Conservation (phyloP, 768 basidiomycete species). For the Termitomyces sp. region DNA sequence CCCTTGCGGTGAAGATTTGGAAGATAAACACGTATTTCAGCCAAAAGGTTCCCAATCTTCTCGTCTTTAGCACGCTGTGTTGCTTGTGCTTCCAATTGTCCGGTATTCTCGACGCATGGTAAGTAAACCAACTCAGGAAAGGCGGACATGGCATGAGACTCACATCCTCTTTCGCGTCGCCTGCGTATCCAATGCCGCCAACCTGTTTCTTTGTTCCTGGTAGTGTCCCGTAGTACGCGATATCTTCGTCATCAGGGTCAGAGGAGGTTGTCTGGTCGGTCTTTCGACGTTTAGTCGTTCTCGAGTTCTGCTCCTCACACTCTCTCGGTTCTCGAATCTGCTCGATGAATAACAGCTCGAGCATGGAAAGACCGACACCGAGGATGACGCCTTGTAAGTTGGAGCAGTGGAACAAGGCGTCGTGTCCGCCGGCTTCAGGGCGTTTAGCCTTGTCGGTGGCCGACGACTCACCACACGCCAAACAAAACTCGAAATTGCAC, state of each 20-base stretch:
- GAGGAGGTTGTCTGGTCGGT: slow-evolving; percentile 19
- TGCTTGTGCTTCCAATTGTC: slow-evolving; percentile 72
- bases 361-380: slow-evolving; percentile 85
- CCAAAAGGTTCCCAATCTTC: slow-evolving; percentile 63
- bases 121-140: neutral
- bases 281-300: slow-evolving; percentile 43
- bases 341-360: slow-evolving; percentile 68
- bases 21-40: slow-evolving; percentile 73
- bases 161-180: slow-evolving; percentile 80
- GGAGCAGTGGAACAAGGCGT: slow-evolving; percentile 81
- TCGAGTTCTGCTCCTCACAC: slow-evolving; percentile 26
- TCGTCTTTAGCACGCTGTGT: slow-evolving; percentile 72
- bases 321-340: slow-evolving; percentile 35
- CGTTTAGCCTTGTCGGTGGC: slow-evolving; percentile 39
- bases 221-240: slow-evolving; percentile 32
- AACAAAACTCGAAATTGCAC: slow-evolving; percentile 60
- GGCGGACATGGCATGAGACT: slow-evolving; percentile 27
- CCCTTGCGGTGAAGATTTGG: slow-evolving; percentile 73
- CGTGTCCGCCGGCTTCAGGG: slow-evolving; percentile 37
- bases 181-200: slow-evolving; percentile 85
- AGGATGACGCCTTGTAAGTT: slow-evolving; percentile 87
- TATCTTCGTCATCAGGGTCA: slow-evolving; percentile 49
- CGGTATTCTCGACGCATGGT: slow-evolving; percentile 51
- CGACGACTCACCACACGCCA: slow-evolving; percentile 71
- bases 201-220: slow-evolving; percentile 55